Evolutionary conservation across 1,284 basidiomycete genomes (phyloP).

Genomic region (Ustilago shanxiensis): DNA sequence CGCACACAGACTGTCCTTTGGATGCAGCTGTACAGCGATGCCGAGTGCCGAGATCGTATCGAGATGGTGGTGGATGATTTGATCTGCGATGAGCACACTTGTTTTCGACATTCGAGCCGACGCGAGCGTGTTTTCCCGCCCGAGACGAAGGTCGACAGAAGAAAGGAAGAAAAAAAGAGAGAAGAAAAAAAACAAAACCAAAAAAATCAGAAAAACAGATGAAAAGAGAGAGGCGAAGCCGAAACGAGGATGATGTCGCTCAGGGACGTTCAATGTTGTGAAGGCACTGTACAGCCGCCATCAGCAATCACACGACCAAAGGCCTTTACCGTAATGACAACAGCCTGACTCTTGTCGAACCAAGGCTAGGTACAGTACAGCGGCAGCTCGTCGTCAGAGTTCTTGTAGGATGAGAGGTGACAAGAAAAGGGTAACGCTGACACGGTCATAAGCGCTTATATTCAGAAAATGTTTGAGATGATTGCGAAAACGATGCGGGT

Average conservation of each 20-base stretch:
- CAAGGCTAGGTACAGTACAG: too few species aligned
- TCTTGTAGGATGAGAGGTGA: too few species aligned
- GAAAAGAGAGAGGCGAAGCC: too few species aligned
- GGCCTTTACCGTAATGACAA: too few species aligned
- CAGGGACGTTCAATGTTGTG: too few species aligned
- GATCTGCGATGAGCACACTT: conserved; percentile 17
- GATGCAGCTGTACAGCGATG: conserved; percentile 18
- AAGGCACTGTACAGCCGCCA: too few species aligned
- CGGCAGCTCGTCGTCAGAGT: too few species aligned
- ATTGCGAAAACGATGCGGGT: conserved; percentile 11
- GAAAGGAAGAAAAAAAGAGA: neutral
- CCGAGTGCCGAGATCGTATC: conserved; percentile 16
- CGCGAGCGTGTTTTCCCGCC: conserved; percentile 26
- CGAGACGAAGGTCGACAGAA: conserved; percentile 15
- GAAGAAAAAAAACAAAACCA: neutral
- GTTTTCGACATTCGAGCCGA: conserved; percentile 12
- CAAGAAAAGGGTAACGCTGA: neutral
- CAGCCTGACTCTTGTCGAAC: too few species aligned
- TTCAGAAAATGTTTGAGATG: too few species aligned
- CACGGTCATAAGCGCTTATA: neutral
- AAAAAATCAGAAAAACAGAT: too few species aligned
- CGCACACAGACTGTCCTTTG: neutral
- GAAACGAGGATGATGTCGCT: too few species aligned
- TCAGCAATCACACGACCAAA: neutral
- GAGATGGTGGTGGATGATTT: conserved; percentile 28